phyloP scores from a whole-genome alignment of 805 yeast genomes.

The Myxozyma nipponensis region DNA sequence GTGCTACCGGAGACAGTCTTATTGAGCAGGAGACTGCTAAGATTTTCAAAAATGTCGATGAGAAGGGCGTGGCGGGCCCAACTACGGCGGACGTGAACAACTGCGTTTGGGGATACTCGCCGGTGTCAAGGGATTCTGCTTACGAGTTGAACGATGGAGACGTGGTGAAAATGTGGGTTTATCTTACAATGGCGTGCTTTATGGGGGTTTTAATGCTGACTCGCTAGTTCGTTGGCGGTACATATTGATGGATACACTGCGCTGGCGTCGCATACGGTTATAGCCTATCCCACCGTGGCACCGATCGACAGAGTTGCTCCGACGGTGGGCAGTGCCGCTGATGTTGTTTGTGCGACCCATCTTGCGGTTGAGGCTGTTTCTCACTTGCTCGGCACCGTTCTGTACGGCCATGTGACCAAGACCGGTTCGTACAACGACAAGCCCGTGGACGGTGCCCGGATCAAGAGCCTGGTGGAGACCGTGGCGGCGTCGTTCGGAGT shows the following conservation, averaged over 20 bases:
- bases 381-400: conserved; percentile 48
- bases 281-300: conserved; percentile 51
- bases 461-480: conserved; percentile 76
- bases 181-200: not conserved
- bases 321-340: conserved; percentile 77
- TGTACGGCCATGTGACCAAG: conserved; percentile 5
- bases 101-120: conserved; percentile 73
- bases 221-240: conserved; percentile 59
- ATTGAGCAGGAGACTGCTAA: conserved; percentile 55
- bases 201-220: not conserved
- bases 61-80: conserved; percentile 93
- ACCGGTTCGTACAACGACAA: conserved; percentile 20
- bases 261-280: conserved; percentile 78
- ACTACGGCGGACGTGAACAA: conserved; percentile 82
- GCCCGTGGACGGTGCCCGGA: conserved; percentile 60
- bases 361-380: conserved; percentile 86
- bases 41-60: conserved; percentile 55
- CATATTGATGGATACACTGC: conserved; percentile 96
- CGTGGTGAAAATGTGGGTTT: conserved; percentile 58
- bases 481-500: conserved; percentile 82
- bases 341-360: conserved; percentile 83
- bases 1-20: conserved; percentile 77
- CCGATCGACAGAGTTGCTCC: conserved; percentile 59
- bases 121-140: conserved; percentile 50
- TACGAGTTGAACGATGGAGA: conserved; percentile 58